Conservation (phyloP, 495 filamentous ascomycete genomes). For the Tuber borchii region DNA sequence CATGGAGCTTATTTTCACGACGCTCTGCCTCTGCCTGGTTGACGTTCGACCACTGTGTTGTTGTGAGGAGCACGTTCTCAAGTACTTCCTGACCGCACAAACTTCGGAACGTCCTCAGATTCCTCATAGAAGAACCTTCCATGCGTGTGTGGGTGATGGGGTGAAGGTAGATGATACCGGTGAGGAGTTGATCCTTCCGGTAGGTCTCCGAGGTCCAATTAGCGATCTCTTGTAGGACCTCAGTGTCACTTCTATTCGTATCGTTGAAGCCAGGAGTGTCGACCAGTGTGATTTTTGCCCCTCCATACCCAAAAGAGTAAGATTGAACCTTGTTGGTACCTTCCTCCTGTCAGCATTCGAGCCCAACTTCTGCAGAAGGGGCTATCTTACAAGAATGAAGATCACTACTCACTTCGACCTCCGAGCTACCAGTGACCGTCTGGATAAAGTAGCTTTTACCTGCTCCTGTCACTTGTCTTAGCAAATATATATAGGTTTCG, state of each 20-base stretch:
- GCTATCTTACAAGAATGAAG: slow-evolving; percentile 27
- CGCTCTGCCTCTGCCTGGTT: slow-evolving; percentile 24
- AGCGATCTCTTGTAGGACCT: slow-evolving; percentile 45
- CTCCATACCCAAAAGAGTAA: slow-evolving; percentile 21
- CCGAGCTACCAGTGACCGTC: slow-evolving; percentile 20
- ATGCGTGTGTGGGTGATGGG: slow-evolving; percentile 46
- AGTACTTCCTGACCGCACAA: slow-evolving; percentile 36
- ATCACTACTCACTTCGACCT: slow-evolving; percentile 29
- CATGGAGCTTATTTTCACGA: not conserved
- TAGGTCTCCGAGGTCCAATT: slow-evolving; percentile 40
- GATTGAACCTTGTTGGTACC: slow-evolving; percentile 10
- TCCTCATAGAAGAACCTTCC: too few relatives aligned
- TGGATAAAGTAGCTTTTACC: slow-evolving; percentile 47
- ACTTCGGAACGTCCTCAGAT: too few relatives aligned
- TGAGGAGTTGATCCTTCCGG: slow-evolving; percentile 28
- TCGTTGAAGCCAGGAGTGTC: slow-evolving; percentile 53
- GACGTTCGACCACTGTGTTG: slow-evolving; percentile 47
- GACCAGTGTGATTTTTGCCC: slow-evolving; percentile 42
- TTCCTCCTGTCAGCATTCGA: not conserved
- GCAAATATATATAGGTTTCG: not conserved
- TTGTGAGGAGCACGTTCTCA: slow-evolving; percentile 45
- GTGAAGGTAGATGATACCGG: slow-evolving; percentile 48
- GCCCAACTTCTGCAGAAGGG: not conserved
- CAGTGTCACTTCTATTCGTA: slow-evolving; percentile 44
- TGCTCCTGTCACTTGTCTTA: slow-evolving; percentile 24